These are phyloP conservation scores for Talaromyces atroroseus DNA, from an alignment of 2,329 filamentous ascomycete species.

Conservation along the genomic window DNA sequence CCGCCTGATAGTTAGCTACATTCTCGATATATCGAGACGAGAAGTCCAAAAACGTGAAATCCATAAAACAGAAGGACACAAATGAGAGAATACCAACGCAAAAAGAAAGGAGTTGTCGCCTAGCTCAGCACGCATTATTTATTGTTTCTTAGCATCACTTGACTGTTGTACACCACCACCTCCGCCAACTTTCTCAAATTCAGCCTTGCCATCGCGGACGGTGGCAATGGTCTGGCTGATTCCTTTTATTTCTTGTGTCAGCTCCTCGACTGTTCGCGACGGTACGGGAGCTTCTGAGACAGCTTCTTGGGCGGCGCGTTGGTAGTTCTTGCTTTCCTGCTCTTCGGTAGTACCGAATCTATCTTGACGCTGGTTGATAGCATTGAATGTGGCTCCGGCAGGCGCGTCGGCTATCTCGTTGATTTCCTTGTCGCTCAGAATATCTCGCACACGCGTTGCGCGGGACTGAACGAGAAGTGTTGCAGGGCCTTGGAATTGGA, in stretches of 20 bases:
- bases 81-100: not conserved
- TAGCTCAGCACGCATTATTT: not conserved
- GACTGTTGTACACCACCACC: not conserved
- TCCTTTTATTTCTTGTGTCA: constrained; percentile 25
- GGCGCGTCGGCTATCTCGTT: constrained; percentile 85
- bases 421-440: constrained; percentile 70
- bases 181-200: constrained; percentile 44
- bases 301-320: constrained; percentile 20
- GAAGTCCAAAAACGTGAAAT: not conserved
- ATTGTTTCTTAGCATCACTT: constrained; percentile 2
- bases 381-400: constrained; percentile 62
- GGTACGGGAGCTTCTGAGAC: constrained; percentile 22
- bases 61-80: not conserved
- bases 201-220: constrained; percentile 60
- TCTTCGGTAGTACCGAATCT: constrained; percentile 12
- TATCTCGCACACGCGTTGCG: constrained; percentile 71
- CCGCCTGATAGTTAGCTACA: not conserved
- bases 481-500: constrained; percentile 80
- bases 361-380: constrained; percentile 37
- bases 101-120: not conserved
- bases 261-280: constrained; percentile 22
- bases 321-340: constrained; percentile 15
- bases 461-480: constrained; percentile 85
- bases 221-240: constrained; percentile 44
- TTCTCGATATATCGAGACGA: not conserved